phyloP scores from a whole-genome alignment of 306 rosid genomes.

The Ormosia emarginata region DNA sequence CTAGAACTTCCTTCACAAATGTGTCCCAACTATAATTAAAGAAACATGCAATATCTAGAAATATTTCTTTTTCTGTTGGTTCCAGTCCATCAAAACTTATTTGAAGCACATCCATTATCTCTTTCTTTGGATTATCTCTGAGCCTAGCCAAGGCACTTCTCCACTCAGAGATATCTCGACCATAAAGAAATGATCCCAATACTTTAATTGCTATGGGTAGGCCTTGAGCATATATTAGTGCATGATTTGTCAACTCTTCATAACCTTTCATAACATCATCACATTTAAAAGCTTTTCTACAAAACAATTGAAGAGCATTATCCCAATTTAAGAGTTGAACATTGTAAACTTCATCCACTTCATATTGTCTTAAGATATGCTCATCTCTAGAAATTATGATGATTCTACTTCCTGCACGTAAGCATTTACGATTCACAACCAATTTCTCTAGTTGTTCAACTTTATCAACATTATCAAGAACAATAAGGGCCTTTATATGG shows the following conservation, averaged over 20 bases:
- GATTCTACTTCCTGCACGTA: neutral
- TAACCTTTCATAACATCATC: neutral
- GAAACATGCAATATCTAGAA: too few relatives aligned
- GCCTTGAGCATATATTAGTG: neutral
- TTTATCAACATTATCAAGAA: slow-evolving; percentile 9
- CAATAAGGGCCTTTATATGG: neutral
- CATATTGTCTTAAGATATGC: neutral
- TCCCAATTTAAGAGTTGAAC: too few relatives aligned
- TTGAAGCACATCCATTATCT: neutral
- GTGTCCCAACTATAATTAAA: too few relatives aligned
- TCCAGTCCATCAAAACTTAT: neutral
- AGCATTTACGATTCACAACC: neutral
- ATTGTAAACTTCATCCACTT: too few relatives aligned
- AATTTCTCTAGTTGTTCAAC: neutral
- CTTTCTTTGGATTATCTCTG: neutral
- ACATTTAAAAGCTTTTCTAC: neutral
- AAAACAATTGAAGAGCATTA: neutral
- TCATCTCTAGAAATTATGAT: neutral
- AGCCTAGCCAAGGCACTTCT: neutral
- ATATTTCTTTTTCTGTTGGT: too few relatives aligned
- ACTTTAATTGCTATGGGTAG: slow-evolving; percentile 13
- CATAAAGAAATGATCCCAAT: neutral
- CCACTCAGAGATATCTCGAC: neutral
- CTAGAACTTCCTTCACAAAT: too few relatives aligned
- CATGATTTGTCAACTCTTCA: neutral